Evolutionary conservation across 163 green algal genomes (phyloP), one percentile per base, ranked within the genome.

Genomic region (Dunaliella salina): DNA sequence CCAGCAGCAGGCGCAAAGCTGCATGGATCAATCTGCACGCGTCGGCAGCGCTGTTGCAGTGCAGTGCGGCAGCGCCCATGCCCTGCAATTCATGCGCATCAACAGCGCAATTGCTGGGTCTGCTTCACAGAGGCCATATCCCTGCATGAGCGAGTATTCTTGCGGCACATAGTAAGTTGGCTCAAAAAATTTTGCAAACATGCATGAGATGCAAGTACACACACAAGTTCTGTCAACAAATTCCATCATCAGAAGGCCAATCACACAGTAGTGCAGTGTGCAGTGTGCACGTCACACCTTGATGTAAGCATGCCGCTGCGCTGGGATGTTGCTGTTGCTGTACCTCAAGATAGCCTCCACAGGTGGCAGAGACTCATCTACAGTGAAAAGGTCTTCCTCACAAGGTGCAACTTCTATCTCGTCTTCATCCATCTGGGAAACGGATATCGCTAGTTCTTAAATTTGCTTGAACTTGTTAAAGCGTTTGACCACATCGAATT

Each of bases 271-370:
- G n/a, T 81, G 72, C n/a, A 35, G n/a, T 1, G 40, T 1, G 12
- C 22, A 8, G 32, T 63, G 35, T 29, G 33, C 50, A 35, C 50
- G 46, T 85, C 57, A 33, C 33, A 90, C 87, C 72, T 86, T 85
- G 33, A 90, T 63, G 81, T 87, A 87, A 0, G 50, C 57, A 29
- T 87, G 82, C 0, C 87, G 84, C 24, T 85, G 57, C 17, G 46
- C n/a, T 13, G 85, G 83, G 33, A 86, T 40, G 5, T 84, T 24
- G 72, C 87, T 90, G 11, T 84, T 71, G 72, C 87, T 87, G 87
- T 90, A 87, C 81, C 83, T 84, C 0, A 86, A 33, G 29, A 87
- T 80, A 1, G 81, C 81, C 15, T 88, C 59, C 57, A 85, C 24
- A 17, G 82, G 82, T 29, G 72, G 26, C 29, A 85, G 50, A 20